Evolutionary conservation across 192 early-diverging fungal genomes (phyloP).

Genomic region (Coemansia sp.): DNA sequence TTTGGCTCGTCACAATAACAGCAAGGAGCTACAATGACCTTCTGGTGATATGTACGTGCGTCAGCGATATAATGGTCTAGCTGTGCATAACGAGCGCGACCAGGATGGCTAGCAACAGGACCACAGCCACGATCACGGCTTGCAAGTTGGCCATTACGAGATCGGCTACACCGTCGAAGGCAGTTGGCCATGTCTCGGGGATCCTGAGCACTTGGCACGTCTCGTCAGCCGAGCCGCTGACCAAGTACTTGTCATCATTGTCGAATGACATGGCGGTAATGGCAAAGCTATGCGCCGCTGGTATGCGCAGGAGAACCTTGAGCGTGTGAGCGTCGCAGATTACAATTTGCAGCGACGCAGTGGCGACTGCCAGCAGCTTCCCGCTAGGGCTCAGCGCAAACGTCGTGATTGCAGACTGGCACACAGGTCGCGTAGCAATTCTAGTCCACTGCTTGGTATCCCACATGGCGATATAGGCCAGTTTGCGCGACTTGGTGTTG

Average conservation of each 20-base stretch:
- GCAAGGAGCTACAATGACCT: background rate
- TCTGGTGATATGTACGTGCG: no score
- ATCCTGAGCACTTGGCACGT: conserved; percentile 63
- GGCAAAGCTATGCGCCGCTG: conserved; percentile 78
- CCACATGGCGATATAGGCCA: conserved; percentile 49
- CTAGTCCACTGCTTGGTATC: conserved; percentile 32
- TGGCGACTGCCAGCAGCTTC: conserved; percentile 69
- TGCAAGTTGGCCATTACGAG: conserved; percentile 20
- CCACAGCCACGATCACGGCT: conserved; percentile 22
- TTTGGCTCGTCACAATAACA: no score
- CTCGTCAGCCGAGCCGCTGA: conserved; percentile 85
- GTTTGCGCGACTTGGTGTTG: conserved; percentile 47
- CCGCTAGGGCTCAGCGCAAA: conserved; percentile 67
- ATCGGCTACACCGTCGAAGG: conserved; percentile 7
- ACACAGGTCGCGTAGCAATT: conserved; percentile 20
- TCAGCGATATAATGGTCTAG: no score
- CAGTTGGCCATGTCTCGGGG: conserved; percentile 59
- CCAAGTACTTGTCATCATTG: conserved; percentile 62
- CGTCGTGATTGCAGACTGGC: conserved; percentile 39
- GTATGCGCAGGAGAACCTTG: conserved; percentile 62
- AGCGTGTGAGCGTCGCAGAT: conserved; percentile 67
- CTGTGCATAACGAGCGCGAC: conserved; percentile 13
- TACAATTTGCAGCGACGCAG: conserved; percentile 71
- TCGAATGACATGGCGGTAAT: conserved; percentile 79
- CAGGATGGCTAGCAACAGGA: conserved; percentile 35